A percentile compares a stretch with the other conserved stretches of the same genome.
Evolutionary conservation across 2,329 filamentous ascomycete species (phyloP).

Genomic region (Raffaelea arxii): DNA sequence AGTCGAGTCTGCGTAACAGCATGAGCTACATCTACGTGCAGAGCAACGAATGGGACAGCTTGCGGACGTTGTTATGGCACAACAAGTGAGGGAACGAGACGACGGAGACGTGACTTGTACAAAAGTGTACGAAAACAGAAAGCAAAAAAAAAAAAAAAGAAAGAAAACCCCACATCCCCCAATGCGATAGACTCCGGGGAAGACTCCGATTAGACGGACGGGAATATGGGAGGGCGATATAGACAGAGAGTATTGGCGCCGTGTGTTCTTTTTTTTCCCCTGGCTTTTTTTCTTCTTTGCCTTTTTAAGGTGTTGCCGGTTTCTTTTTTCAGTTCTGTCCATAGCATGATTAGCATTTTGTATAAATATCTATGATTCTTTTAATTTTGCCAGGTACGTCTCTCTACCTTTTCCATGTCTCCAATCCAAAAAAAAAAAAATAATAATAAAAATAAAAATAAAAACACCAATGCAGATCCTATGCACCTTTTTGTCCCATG

Average conservation of each 20-base stretch:
- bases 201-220: not conserved
- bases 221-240: not conserved
- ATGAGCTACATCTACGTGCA: constrained; percentile 97
- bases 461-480: too few relatives aligned
- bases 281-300: not conserved
- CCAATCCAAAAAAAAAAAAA: not conserved
- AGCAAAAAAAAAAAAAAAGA: too few relatives aligned
- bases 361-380: not conserved
- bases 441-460: too few relatives aligned
- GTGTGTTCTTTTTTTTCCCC: not conserved
- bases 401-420: not conserved
- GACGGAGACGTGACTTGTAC: too few relatives aligned
- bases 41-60: constrained; percentile 79
- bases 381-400: too few relatives aligned
- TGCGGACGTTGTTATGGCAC: constrained; percentile 77
- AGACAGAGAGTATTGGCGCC: not conserved
- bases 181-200: too few relatives aligned
- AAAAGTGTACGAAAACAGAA: too few relatives aligned
- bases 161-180: too few relatives aligned
- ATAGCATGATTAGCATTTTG: constrained; percentile 3
- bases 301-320: not conserved
- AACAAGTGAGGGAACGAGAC: constrained; percentile 48
- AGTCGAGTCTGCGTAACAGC: constrained; percentile 82
- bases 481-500: not conserved
- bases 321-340: constrained; percentile 1